Base-by-base conservation (phyloP, 2,329 filamentous ascomycete species). In the Cucurbitaria berberidis region DNA sequence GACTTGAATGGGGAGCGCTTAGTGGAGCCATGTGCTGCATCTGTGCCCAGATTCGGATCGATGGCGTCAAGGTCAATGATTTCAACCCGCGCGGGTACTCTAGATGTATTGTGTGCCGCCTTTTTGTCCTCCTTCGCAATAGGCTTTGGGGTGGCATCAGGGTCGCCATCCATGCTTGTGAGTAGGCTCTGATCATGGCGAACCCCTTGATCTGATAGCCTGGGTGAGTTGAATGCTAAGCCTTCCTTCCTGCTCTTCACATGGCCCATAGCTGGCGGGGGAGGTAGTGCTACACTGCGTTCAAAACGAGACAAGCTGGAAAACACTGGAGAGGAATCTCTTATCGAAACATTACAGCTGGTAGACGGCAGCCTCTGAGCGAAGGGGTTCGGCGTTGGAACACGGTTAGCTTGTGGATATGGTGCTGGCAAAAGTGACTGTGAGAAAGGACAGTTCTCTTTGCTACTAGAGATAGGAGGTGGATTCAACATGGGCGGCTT, bases 241-340 rank as follows among this genome's bases (percentile, higher is more conserved):
- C 60, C 65, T 48, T 73, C 69, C 39, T 73, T 74, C 26, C 64
- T 62, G 22, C 64, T 66, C 48, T 62, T 69, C 3, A 68, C 29
- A 9, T 53, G 60, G 10, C 46, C 47, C 3, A 43, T 16, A 1
- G 59, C 27, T 3, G 32, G 16, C 21, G 40, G 24, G 15, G 46
- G 35, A 27, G 48, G 26, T 34, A 51, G 36, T 35, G 34, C 45
- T 36, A 45, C 45, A 24, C 40, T 49, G 35, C 36, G 46, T 19
- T 56, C 54, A n/a, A 57, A 36, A 5, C 57, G 57, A 21, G 55
- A 51, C 3, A 55, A 41, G 19, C 45, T 58, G 15, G 66, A 65
- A 24, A 22, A 24, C 19, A 39, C 18, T 5, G 60, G 36, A 6
- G 68, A 64, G 5, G 61, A 63, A 21, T 70, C 62, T 34, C 55